Evolutionary conservation across 352 stramenopile genomes (phyloP).

Genomic region (Phytophthora hibernalis): DNA sequence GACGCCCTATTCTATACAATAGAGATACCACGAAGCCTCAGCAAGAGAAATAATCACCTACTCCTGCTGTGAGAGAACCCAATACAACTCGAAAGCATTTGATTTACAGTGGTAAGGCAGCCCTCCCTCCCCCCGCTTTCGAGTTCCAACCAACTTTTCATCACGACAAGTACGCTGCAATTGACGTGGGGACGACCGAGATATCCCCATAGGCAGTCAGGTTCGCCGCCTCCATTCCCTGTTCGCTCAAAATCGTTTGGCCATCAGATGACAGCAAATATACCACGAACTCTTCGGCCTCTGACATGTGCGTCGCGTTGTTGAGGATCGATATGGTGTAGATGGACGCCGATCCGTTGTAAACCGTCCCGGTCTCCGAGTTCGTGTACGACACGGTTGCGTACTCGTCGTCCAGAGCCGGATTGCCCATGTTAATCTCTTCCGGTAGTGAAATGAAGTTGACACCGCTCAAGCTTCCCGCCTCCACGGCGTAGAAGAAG

Average conservation of each 20-base stretch:
- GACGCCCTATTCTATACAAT: neutral
- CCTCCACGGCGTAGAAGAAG: slow-evolving; percentile 44
- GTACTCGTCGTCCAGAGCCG: slow-evolving; percentile 34
- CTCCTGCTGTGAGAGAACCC: neutral
- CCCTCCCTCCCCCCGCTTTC: neutral
- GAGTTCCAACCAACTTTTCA: slow-evolving; percentile 1
- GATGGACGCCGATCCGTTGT: slow-evolving; percentile 45
- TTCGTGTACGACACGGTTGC: slow-evolving; percentile 43
- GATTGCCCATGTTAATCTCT: slow-evolving; percentile 42
- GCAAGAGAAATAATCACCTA: neutral
- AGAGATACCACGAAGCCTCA: neutral
- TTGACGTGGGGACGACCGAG: slow-evolving; percentile 22
- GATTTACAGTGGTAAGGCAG: neutral
- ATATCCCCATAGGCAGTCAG: slow-evolving; percentile 40
- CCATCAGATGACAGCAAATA: slow-evolving; percentile 39
- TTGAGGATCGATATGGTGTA: slow-evolving; percentile 44
- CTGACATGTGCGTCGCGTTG: slow-evolving; percentile 41
- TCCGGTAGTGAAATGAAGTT: slow-evolving; percentile 39
- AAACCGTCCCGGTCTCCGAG: slow-evolving; percentile 39
- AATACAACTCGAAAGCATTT: neutral
- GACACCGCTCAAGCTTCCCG: slow-evolving; percentile 30
- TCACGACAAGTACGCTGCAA: slow-evolving; percentile 38
- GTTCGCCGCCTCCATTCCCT: slow-evolving; percentile 41
- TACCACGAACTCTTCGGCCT: slow-evolving; percentile 39
- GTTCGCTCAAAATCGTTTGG: slow-evolving; percentile 30